A percentile compares a stretch with the other conserved stretches of the same genome.
Conservation (phyloP, 2,329 filamentous ascomycete genomes). For the Trichoderma simmonsii region DNA sequence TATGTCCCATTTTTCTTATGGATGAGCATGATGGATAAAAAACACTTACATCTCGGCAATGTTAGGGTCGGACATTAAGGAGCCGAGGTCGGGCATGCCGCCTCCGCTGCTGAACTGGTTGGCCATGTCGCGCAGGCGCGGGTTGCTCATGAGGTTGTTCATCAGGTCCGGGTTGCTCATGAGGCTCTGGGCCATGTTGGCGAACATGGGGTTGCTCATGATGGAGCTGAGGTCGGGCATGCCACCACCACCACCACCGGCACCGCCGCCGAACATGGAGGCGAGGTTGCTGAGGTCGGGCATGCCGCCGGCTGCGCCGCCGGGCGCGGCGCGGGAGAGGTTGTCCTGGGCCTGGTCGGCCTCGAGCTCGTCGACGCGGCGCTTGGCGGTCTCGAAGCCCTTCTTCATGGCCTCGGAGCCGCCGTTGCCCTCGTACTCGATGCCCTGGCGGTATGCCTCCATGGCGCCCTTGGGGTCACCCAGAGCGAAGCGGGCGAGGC, state of each 20-base stretch:
- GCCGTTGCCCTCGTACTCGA: conserved; percentile 89
- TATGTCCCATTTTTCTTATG: not conserved
- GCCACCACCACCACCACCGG: conserved; percentile 64
- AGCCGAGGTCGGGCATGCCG: conserved; percentile 83
- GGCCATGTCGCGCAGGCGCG: conserved; percentile 82
- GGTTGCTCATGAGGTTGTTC: conserved; percentile 91
- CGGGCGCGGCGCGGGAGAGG: conserved; percentile 46
- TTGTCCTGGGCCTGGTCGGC: conserved; percentile 35
- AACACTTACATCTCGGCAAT: conserved; percentile 85
- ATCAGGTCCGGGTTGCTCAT: conserved; percentile 97
- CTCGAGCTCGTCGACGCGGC: conserved; percentile 77
- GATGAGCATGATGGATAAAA: not conserved
- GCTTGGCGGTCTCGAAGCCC: conserved; percentile 90
- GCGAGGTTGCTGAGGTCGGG: conserved; percentile 70
- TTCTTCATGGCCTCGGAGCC: conserved; percentile 97
- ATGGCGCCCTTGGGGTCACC: conserved; percentile 88
- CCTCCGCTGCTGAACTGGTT: conserved; percentile 71
- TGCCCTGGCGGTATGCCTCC: conserved; percentile 91
- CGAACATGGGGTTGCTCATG: conserved; percentile 98
- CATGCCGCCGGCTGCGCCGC: conserved; percentile 57
- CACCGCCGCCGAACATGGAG: conserved; percentile 67
- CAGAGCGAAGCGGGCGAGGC: conserved; percentile 85
- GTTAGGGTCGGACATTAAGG: conserved; percentile 86
- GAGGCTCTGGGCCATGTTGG: conserved; percentile 91
- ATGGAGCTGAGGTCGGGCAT: conserved; percentile 86